A percentile compares a stretch with the other conserved stretches of the same genome.
These are phyloP conservation scores for Ceratobasidium papillatum DNA, from an alignment of 1,284 basidiomycete species.

Conservation along the genomic window DNA sequence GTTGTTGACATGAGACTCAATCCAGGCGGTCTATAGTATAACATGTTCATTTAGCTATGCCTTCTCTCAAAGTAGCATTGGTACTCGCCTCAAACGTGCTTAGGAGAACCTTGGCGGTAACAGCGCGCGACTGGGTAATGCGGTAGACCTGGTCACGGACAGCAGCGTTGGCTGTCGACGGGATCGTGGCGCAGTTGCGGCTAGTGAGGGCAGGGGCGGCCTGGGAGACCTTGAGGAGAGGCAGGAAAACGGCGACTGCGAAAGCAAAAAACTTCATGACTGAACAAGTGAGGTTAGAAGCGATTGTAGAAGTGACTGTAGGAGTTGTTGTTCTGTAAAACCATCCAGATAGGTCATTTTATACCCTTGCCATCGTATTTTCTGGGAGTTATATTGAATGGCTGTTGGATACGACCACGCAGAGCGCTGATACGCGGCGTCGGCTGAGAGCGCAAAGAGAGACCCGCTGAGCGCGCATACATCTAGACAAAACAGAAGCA, in stretches of 20 bases:
- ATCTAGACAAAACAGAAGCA: slow-evolving; percentile 10
- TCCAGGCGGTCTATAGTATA: slow-evolving; percentile 23
- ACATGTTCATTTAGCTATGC: background rate
- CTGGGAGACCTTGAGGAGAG: slow-evolving; percentile 20
- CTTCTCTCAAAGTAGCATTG: background rate
- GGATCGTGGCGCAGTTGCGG: slow-evolving; percentile 17
- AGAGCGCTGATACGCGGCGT: slow-evolving; percentile 26
- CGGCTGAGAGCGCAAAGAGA: slow-evolving; percentile 7
- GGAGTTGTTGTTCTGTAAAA: background rate
- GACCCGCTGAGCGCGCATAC: background rate
- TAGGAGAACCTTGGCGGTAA: slow-evolving; percentile 28
- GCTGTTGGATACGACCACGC: background rate
- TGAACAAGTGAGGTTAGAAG: background rate
- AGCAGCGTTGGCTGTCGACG: slow-evolving; percentile 21
- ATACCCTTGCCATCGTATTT: background rate
- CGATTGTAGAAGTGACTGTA: background rate
- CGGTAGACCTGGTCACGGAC: slow-evolving; percentile 33
- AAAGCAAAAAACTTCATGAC: slow-evolving; percentile 14
- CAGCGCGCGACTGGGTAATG: slow-evolving; percentile 18
- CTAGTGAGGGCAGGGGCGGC: slow-evolving; percentile 13
- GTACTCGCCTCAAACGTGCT: slow-evolving; percentile 22
- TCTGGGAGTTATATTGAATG: background rate
- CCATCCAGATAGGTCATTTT: background rate
- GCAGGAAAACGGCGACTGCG: slow-evolving; percentile 3
- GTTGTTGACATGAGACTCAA: slow-evolving; percentile 35